Conservation (phyloP, 1,139 yeast genomes). For the Pichia norvegensis region DNA sequence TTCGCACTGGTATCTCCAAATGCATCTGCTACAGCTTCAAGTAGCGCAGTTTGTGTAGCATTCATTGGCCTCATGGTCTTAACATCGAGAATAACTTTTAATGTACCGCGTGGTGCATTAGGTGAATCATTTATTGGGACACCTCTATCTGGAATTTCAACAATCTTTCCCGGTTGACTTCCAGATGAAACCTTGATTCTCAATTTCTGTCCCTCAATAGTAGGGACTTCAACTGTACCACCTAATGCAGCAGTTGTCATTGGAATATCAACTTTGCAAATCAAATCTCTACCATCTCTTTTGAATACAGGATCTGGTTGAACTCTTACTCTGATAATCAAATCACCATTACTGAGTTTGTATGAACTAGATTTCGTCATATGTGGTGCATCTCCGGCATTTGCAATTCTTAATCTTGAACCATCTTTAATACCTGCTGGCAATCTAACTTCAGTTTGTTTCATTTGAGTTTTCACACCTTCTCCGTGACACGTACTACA, state of each 20-base stretch:
- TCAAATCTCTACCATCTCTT: conserved; percentile 57
- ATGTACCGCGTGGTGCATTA: conserved; percentile 52
- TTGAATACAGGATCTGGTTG: conserved; percentile 63
- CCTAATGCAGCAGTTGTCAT: conserved; percentile 97
- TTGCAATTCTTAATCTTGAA: conserved; percentile 71
- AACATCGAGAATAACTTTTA: conserved; percentile 69
- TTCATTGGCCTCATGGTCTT: conserved; percentile 67
- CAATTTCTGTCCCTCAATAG: conserved; percentile 59
- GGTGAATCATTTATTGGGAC: conserved; percentile 62
- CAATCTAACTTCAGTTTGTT: conserved; percentile 67
- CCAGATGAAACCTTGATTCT: conserved; percentile 82
- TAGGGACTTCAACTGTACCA: conserved; percentile 81
- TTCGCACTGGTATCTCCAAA: conserved; percentile 74
- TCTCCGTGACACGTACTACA: conserved; percentile 83
- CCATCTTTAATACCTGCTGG: conserved; percentile 91
- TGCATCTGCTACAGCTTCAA: conserved; percentile 93
- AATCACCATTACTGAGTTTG: conserved; percentile 71
- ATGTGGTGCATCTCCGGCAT: conserved; percentile 87
- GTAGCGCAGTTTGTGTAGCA: conserved; percentile 82
- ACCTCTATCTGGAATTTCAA: conserved; percentile 82
- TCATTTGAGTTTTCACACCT: conserved; percentile 67
- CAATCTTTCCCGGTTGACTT: conserved; percentile 66
- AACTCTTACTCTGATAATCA: conserved; percentile 74
- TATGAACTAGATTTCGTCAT: conserved; percentile 60
- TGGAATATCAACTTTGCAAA: conserved; percentile 60